Base-by-base conservation (phyloP, 2,329 filamentous ascomycete genomes). In the Epicoccum sorghinum region DNA sequence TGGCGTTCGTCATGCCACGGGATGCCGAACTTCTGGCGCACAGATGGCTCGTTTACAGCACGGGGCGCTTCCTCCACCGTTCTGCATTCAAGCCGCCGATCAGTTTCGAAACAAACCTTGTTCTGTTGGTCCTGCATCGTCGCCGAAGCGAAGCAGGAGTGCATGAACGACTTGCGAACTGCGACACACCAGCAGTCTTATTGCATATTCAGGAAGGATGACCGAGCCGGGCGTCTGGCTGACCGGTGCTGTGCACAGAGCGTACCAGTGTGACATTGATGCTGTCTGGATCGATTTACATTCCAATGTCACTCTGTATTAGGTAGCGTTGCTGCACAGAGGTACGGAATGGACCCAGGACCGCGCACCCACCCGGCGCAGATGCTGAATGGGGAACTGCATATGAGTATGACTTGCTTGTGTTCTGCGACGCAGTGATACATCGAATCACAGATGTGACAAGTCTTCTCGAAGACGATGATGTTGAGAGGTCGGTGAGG, bases 51-150 rank as follows among this genome's bases (percentile, higher is more conserved):
- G 41, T 29, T 33, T 24, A 38, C 39, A 40, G 51, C 51, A 36
- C 51, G 44, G 45, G 32, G 44, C 51, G 39, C 41, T 14, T 48
- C 9, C 27, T 14, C 51, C 35, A 48, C 39, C 50, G 33, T 43
- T 39, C 38, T 14, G 37, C 33, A 24, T 27, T 38, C 32, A 35
- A 24, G 29, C 39, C 25, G 50, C 45, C 51, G 51, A 54, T 54
- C 51, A n/a, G 39, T 54, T 54, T 54, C 44, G 51, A 48, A 48
- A 54, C 35, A 40, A 54, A 54, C 45, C 39, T 45, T 48, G 51
- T 54, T 48, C 40, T 36, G 51, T 45, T 54, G 35, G 40, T 43
- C 27, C 50, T 54, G 51, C 45, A 47, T 14, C 42, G 7, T 32
- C 23, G 48, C 29, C 30, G 44, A 43, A 53, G 50, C 50, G 45